Conservation (phyloP, 1,284 basidiomycete species). For the Anthracocystis panici-leucophaei region DNA sequence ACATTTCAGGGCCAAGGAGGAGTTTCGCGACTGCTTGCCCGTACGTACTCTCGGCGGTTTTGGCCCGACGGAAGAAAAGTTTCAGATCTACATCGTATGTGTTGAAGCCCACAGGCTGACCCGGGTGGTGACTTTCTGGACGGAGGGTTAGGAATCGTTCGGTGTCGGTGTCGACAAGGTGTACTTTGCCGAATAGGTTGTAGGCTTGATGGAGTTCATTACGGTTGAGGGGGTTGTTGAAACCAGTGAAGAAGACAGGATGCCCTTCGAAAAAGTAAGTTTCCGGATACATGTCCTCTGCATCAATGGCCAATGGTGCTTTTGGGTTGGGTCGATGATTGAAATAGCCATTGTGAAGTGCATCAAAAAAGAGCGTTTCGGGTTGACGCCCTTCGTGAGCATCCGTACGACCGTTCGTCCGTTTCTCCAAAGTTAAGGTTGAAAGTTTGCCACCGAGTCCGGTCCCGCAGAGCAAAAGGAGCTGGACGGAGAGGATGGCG, state of each 20-base stretch:
- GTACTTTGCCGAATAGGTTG: slow-evolving; percentile 5
- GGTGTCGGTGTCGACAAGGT: slow-evolving; percentile 9
- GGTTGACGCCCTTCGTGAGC: no score
- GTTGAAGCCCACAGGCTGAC: neutral
- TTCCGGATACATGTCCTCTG: slow-evolving; percentile 5
- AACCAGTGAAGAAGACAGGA: slow-evolving; percentile 11
- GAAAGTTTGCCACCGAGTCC: no score
- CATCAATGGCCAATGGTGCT: neutral
- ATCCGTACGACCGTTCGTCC: neutral
- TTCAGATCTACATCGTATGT: neutral
- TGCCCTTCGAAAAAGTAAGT: slow-evolving; percentile 10
- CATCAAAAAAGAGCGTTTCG: slow-evolving; percentile 5
- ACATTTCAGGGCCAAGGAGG: neutral
- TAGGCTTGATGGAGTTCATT: slow-evolving; percentile 6
- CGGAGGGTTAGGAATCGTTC: slow-evolving; percentile 1
- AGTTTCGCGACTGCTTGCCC: neutral
- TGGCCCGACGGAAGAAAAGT: neutral
- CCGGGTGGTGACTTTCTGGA: neutral
- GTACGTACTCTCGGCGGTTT: neutral
- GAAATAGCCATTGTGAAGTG: slow-evolving; percentile 8
- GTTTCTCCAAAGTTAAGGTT: neutral
- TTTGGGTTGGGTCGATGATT: neutral
- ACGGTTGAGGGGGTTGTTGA: neutral
- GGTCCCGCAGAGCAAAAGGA: no score
- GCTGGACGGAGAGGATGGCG: neutral